Evolutionary conservation across 2,329 filamentous ascomycete species (phyloP).

Genomic region (Sporothrix euskadiensis): DNA sequence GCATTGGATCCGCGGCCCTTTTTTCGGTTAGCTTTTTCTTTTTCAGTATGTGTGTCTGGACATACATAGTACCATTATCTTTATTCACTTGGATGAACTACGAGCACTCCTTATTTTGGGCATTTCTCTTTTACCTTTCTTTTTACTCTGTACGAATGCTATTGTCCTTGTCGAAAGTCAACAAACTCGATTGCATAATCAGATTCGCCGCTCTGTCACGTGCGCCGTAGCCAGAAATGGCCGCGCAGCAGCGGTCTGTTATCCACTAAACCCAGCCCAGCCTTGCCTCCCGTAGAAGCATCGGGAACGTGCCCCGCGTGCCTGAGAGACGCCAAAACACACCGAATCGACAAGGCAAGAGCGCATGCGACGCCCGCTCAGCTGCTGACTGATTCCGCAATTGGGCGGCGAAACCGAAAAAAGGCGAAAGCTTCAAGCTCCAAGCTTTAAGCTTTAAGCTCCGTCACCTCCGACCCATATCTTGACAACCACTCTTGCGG

Average conservation of each 20-base stretch:
- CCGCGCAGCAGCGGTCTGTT: neutral
- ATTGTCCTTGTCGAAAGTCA: neutral
- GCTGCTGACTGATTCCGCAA: constrained; percentile 18
- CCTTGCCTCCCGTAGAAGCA: constrained; percentile 9
- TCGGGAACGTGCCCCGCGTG: constrained; percentile 9
- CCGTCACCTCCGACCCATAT: neutral
- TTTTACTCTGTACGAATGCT: neutral
- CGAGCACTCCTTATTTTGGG: neutral
- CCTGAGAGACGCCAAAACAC: neutral
- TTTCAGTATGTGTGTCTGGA: neutral
- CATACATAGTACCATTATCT: constrained; percentile 7
- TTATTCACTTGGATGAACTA: neutral
- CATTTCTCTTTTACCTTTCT: neutral
- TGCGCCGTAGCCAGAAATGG: constrained; percentile 8
- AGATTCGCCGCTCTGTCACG: constrained; percentile 8
- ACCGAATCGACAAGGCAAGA: neutral
- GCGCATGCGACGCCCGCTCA: neutral
- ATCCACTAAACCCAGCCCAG: neutral
- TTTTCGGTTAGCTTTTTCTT: neutral
- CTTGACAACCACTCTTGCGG: neutral
- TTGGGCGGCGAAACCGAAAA: constrained; percentile 8
- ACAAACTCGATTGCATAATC: neutral
- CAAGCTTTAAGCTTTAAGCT: constrained; percentile 1
- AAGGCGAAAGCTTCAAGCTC: neutral
- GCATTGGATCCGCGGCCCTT: constrained; percentile 5